Evolutionary conservation across 1,284 basidiomycete genomes (phyloP), one percentile per base, ranked within the genome.

Genomic region (Sanghuangporus weigelae): DNA sequence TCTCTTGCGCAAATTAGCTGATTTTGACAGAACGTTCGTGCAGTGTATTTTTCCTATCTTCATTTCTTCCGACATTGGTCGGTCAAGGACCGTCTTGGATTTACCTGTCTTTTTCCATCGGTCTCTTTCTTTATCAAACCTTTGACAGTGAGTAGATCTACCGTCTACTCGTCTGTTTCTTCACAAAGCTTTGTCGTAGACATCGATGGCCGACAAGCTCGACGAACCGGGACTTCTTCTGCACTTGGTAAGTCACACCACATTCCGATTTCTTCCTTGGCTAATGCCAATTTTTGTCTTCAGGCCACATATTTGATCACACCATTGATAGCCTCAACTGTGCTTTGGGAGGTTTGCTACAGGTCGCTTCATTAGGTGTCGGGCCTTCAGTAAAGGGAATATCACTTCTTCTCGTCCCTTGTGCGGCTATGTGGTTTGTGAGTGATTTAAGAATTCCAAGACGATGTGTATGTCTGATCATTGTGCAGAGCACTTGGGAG

Each of bases 291-390:
- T 38, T 10, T 42, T 26, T 31, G 19, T 44, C 23, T 49, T 39
- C 44, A 69, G 68, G 69, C 7, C 69, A 70, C 61, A 67, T 69
- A n/a, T 70, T 70, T 40, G 69, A 70, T 58, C 69, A 70, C 49
- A 69, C 68, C 10, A 70, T 70, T 35, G 69, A 70, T 53, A 70
- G 66, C 35, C 59, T 70, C 21, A 70, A 70, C 26, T 67, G 64
- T 46, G 62, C 65, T 7, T 51, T 70, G 36, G 64, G 67, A 4
- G 69, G 68, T 16, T 60, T 70, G 36, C 62, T 70, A 35, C 67
- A 66, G 49, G 66, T 59, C 14, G 67, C 65, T n/a, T 68, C 64
- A n/a, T 12, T 70, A 5, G 63, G 69, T 35, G n/a, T 68, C 7
- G 69, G 69, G 2, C 60, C 65, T 54, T 67, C 67, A 6, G 35